Conservation (phyloP, 108 stramenopile genomes). For the Phaeodactylum tricornutum region DNA sequence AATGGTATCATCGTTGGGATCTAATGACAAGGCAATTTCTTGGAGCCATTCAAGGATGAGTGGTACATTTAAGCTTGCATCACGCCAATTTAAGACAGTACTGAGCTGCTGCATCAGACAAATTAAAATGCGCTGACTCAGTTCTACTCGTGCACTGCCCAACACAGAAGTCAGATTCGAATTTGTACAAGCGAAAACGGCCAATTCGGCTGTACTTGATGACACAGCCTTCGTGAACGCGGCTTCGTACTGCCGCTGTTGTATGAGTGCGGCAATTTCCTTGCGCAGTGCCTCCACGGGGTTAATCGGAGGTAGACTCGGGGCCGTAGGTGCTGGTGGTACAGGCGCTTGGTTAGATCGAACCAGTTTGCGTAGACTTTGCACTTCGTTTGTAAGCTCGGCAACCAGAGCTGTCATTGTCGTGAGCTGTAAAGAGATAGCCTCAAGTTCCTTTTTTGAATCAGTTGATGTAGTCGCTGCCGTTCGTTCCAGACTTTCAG, state of each 20-base stretch:
- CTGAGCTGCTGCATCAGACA: conserved; percentile 87
- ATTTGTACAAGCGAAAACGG: conserved; percentile 51
- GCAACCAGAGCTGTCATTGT: conserved; percentile 49
- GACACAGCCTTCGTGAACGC: conserved; percentile 77
- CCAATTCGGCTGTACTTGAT: conserved; percentile 53
- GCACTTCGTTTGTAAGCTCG: conserved; percentile 40
- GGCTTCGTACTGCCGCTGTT: conserved; percentile 41
- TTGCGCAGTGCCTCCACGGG: conserved; percentile 12
- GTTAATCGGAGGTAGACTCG: not conserved
- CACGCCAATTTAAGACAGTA: conserved; percentile 32
- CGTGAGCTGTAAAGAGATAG: conserved; percentile 38
- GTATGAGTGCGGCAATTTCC: conserved; percentile 42
- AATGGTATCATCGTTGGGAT: conserved; percentile 64
- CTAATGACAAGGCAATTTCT: conserved; percentile 72
- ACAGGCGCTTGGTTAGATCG: not conserved
- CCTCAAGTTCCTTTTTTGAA: conserved; percentile 11
- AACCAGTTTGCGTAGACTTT: conserved; percentile 16
- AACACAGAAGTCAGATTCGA: conserved; percentile 43
- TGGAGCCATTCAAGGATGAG: conserved; percentile 83
- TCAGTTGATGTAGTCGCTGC: conserved; percentile 8
- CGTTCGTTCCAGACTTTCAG: conserved; percentile 26
- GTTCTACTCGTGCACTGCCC: conserved; percentile 20
- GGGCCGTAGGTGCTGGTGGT: not conserved
- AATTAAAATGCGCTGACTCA: conserved; percentile 77
- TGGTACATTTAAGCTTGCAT: conserved; percentile 26